Base-by-base conservation (phyloP, 192 early-diverging fungal species). In the Linnemannia schmuckeri region DNA sequence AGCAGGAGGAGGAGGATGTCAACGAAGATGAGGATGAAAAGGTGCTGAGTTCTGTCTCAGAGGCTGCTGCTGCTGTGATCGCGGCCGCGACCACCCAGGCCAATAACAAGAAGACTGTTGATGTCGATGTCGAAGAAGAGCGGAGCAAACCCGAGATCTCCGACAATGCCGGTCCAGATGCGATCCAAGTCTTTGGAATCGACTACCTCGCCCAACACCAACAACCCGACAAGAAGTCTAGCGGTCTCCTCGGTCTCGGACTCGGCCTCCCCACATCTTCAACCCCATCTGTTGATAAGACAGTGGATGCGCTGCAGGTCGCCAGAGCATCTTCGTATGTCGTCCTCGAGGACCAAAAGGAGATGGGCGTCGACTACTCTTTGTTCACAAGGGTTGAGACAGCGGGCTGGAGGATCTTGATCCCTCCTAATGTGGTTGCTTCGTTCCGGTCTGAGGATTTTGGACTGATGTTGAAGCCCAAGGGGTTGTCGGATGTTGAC, bases 381-480 rank as follows among this genome's bases (percentile, higher is more conserved):
- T 33, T 77, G 18, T 87, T 87, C 61, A 87, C 85, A 6, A 54
- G 85, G 22, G 85, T 87, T 18, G 85, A 87, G 44, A 87, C 85
- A 0, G 85, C 85, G 0, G 79, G 85, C 0, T 87, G 85, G 85
- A 76, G 85, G 38, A 87, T 87, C 63, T 81, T 87, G 80, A 87
- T 87, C 68, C 85, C 85, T 18, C 85, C 85, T 0, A 87, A 81
- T 49, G 85, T 87, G 2, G 66, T 74, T 17, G 85, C 85, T 0
- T 78, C 85, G 0, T 87, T 87, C 72, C 76, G 72, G 24, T 87
- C 85, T 2, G 85, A 87, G 52, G 85, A 87, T 30, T 87, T 87
- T 78, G 85, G 85, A 41, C 15, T 87, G 80, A 75, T 87, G 85
- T 44, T 87, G 17, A 87, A 81, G 42, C 85, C 85, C 1, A 87